phyloP scores from a whole-genome alignment of 2,329 filamentous ascomycete species.

The Teratosphaeria viscida region DNA sequence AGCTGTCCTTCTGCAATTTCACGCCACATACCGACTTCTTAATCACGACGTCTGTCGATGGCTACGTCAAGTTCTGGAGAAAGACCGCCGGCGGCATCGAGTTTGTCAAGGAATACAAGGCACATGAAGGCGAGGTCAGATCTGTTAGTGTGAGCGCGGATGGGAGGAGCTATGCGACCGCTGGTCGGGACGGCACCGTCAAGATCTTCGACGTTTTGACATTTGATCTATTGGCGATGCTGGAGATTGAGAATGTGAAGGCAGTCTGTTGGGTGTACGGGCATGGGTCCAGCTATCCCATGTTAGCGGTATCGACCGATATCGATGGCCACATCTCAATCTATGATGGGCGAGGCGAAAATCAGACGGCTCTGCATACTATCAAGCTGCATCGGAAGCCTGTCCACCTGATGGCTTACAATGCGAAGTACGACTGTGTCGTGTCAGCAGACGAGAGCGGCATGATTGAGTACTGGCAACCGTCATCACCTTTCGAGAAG shows the following conservation, averaged over 20 bases:
- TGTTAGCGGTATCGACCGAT: slow-evolving; percentile 74
- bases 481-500: slow-evolving; percentile 72
- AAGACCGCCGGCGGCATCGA: slow-evolving; percentile 78
- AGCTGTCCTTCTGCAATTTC: slow-evolving; percentile 76
- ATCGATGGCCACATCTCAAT: slow-evolving; percentile 63
- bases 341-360: slow-evolving; percentile 84
- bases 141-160: slow-evolving; percentile 80
- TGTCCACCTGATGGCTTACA: slow-evolving; percentile 80
- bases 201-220: slow-evolving; percentile 65
- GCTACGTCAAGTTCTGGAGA: slow-evolving; percentile 99
- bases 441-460: slow-evolving; percentile 79
- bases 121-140: slow-evolving; percentile 75
- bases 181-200: slow-evolving; percentile 65
- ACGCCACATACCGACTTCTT: slow-evolving; percentile 90
- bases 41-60: slow-evolving; percentile 86
- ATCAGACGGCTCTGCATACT: slow-evolving; percentile 62
- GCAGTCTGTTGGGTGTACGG: slow-evolving; percentile 87
- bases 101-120: slow-evolving; percentile 96
- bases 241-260: slow-evolving; percentile 57
- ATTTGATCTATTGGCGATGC: slow-evolving; percentile 55
- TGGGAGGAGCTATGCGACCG: slow-evolving; percentile 86
- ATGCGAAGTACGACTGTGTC: slow-evolving; percentile 79
- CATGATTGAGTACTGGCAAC: slow-evolving; percentile 96
- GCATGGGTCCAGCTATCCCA: slow-evolving; percentile 74
- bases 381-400: slow-evolving; percentile 73